phyloP scores from a whole-genome alignment of 1,284 basidiomycete genomes.

The Fomitopsis pinicola region DNA sequence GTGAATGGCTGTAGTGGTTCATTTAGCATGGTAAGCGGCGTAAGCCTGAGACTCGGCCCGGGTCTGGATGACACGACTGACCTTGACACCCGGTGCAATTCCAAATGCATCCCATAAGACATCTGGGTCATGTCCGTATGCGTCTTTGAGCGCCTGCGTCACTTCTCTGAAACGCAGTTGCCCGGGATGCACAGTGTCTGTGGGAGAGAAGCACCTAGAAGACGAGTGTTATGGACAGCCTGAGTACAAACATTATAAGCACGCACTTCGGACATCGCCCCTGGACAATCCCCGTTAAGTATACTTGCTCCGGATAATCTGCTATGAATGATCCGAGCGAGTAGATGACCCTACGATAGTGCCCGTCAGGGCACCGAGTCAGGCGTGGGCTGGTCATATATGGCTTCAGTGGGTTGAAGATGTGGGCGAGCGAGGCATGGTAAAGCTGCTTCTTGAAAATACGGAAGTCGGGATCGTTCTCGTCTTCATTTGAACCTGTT shows the following conservation, averaged over 20 bases:
- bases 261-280: conserved; percentile 18
- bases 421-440: conserved; percentile 4
- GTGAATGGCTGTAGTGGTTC: not conserved
- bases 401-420: conserved; percentile 13
- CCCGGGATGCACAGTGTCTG: not conserved
- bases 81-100: conserved; percentile 14
- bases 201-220: not conserved
- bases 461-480: too few relatives aligned
- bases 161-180: not conserved
- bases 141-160: not conserved
- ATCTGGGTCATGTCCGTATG: not conserved
- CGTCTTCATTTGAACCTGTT: too few relatives aligned
- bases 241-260: not conserved
- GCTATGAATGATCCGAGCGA: conserved; percentile 27
- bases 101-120: conserved; percentile 16
- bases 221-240: too few relatives aligned
- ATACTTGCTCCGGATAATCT: conserved; percentile 27
- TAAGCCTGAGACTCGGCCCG: too few relatives aligned
- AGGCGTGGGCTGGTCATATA: conserved; percentile 18
- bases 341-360: conserved; percentile 20
- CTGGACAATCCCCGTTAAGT: conserved; percentile 10
- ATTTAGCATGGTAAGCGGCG: too few relatives aligned
- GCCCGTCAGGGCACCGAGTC: conserved; percentile 19
- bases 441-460: not conserved
- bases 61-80: conserved; percentile 6